Evolutionary conservation across 2,329 filamentous ascomycete genomes (phyloP).

Genomic region (Monilinia fructicola): DNA sequence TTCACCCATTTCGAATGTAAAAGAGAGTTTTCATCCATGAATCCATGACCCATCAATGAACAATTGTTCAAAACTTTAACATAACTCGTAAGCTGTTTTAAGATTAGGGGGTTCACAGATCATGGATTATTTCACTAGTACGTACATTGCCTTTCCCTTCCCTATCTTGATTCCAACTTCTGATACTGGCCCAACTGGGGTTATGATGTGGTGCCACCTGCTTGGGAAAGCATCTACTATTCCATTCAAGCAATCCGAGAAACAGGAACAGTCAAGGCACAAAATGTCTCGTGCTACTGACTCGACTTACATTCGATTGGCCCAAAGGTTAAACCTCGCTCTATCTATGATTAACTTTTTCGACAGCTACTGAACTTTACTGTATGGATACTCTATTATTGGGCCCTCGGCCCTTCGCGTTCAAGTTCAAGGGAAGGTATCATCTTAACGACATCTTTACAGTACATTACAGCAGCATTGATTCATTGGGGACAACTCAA

Average conservation of each 20-base stretch:
- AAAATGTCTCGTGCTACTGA: constrained; percentile 11
- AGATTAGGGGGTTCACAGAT: constrained; percentile 17
- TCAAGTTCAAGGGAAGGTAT: not conserved
- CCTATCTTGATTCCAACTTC: not conserved
- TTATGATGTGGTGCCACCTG: not conserved
- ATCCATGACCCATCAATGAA: constrained; percentile 7
- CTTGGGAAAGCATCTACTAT: constrained; percentile 1
- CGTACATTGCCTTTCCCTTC: not conserved
- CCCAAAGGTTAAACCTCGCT: constrained; percentile 13
- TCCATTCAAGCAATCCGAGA: not conserved
- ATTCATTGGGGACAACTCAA: constrained; percentile 1
- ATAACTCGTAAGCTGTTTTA: constrained; percentile 13
- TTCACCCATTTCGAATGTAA: not conserved
- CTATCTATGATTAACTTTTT: constrained; percentile 1
- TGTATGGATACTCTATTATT: constrained; percentile 2
- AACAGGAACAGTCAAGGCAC: constrained; percentile 9
- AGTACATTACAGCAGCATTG: not conserved
- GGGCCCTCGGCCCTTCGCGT: not conserved
- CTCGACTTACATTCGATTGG: not conserved
- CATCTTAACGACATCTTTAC: not conserved
- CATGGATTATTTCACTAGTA: not conserved
- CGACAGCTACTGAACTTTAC: not conserved
- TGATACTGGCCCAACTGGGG: not conserved
- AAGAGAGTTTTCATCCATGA: constrained; percentile 15
- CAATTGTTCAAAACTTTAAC: constrained; percentile 12